Evolutionary conservation across 768 basidiomycete genomes (phyloP).

Genomic region (Podaxis rugospora): DNA sequence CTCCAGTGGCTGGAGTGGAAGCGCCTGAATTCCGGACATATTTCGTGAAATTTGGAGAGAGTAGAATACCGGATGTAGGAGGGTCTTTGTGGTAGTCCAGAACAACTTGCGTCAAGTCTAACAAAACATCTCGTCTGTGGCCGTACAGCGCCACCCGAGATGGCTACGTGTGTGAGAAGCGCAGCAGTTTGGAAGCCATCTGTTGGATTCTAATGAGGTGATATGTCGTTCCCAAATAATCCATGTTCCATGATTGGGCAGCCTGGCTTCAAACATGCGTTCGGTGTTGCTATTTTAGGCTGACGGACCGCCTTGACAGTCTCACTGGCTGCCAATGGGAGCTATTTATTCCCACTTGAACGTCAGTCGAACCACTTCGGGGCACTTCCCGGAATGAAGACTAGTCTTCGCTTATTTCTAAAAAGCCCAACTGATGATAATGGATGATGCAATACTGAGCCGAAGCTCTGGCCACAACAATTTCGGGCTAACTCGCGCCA

Average conservation of each 20-base stretch:
- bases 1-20: conserved; percentile 25
- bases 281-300: not conserved
- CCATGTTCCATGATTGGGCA: not conserved
- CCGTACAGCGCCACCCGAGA: not conserved
- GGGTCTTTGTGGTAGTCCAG: not conserved
- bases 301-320: not conserved
- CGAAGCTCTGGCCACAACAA: no score
- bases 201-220: not conserved
- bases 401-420: not conserved
- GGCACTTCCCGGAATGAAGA: not conserved
- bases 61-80: not conserved
- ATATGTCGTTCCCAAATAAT: not conserved
- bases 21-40: not conserved
- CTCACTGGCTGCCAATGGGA: not conserved
- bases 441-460: not conserved
- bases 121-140: not conserved
- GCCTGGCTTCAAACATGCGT: not conserved
- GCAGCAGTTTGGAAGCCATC: not conserved
- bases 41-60: not conserved
- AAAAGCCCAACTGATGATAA: not conserved
- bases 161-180: not conserved
- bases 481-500: not conserved
- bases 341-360: not conserved
- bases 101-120: not conserved
- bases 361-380: not conserved